A percentile compares a stretch with the other conserved stretches of the same genome.
Evolutionary conservation across 805 yeast species (phyloP).

Genomic region (Saccharomyces mikatae): DNA sequence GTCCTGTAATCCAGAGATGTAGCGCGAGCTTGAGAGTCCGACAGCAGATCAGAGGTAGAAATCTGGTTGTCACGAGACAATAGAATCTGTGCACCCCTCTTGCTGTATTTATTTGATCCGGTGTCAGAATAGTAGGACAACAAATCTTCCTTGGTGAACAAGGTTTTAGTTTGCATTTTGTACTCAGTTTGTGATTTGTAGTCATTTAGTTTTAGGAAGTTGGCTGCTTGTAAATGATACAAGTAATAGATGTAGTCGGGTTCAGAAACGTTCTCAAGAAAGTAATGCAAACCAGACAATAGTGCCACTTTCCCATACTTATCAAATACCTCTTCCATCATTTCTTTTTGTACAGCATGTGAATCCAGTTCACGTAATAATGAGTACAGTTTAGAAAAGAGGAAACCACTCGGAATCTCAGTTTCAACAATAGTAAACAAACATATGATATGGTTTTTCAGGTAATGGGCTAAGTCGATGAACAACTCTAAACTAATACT

Average conservation of each 20-base stretch:
- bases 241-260: constrained; percentile 19
- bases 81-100: constrained; percentile 25
- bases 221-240: constrained; percentile 27
- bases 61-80: constrained; percentile 13
- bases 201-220: constrained; percentile 20
- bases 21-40: constrained; percentile 11
- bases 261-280: constrained; percentile 13
- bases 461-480: constrained; percentile 18
- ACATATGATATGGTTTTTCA: constrained; percentile 5
- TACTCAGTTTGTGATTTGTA: constrained; percentile 20
- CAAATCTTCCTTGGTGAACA: constrained; percentile 25
- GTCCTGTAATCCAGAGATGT: constrained; percentile 1
- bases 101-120: constrained; percentile 24
- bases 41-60: constrained; percentile 20
- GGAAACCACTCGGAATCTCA: constrained; percentile 14
- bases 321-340: constrained; percentile 21
- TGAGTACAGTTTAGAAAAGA: constrained; percentile 17
- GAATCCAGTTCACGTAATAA: constrained; percentile 8
- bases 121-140: constrained; percentile 27
- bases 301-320: constrained; percentile 25
- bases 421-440: constrained; percentile 19
- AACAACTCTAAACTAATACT: constrained; percentile 23
- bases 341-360: constrained; percentile 6
- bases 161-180: constrained; percentile 9
- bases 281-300: constrained; percentile 27